A percentile compares a stretch with the other conserved stretches of the same genome.
Conservation (phyloP, 2,329 filamentous ascomycete species). For the Claviceps digitariae region DNA sequence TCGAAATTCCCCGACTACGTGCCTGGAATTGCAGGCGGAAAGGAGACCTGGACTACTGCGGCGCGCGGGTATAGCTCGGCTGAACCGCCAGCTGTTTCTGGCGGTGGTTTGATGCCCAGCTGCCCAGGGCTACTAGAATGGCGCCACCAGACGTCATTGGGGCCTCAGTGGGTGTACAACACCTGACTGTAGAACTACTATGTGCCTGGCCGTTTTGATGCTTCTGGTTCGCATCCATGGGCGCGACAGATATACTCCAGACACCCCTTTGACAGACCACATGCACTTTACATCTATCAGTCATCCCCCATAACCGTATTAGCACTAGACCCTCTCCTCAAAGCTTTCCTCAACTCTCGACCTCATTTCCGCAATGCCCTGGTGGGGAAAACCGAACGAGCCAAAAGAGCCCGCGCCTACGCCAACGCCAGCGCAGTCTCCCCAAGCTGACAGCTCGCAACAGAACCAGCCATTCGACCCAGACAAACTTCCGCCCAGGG, state of each 20-base stretch:
- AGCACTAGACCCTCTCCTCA: too few species aligned
- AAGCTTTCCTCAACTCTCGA: not conserved
- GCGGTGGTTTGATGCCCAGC: not conserved
- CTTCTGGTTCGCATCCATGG: not conserved
- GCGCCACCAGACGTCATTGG: not conserved
- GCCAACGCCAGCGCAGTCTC: conserved; percentile 11
- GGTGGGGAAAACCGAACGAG: conserved; percentile 29
- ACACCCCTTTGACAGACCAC: not conserved
- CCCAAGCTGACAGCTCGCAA: conserved; percentile 6
- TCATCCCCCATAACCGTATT: not conserved
- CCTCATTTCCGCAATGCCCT: conserved; percentile 19
- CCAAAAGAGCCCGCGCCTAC: conserved; percentile 13
- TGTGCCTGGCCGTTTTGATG: too few species aligned
- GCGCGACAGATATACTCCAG: not conserved
- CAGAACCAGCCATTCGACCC: conserved; percentile 25
- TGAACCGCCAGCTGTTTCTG: not conserved
- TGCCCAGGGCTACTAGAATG: not conserved
- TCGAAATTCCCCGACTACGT: conserved; percentile 9
- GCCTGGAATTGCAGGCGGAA: conserved; percentile 22
- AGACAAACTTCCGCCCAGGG: conserved; percentile 31
- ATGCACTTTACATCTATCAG: not conserved
- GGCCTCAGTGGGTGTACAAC: too few species aligned
- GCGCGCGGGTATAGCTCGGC: conserved; percentile 21
- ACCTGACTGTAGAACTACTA: too few species aligned
- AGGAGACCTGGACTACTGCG: not conserved